Evolutionary conservation across 169 alveolate species (phyloP), one percentile per base, ranked within the genome.

Genomic region (Plasmodium adleri): DNA sequence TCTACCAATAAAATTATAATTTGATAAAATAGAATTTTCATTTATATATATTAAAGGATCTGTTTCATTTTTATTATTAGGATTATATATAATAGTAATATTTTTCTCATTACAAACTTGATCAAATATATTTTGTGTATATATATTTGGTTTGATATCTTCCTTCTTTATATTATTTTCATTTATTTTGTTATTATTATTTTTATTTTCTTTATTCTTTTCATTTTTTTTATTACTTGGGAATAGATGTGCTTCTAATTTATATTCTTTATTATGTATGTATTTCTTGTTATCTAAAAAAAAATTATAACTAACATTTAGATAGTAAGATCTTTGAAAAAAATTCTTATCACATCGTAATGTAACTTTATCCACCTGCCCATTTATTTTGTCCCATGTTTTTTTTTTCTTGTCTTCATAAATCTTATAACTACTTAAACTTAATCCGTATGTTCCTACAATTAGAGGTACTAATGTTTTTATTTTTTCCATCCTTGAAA

Each of bases 1-100:
- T 64, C 58, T 86, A 54, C 72, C 49, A 24, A 64, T 10, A 1
- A 86, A 26, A 56, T 62, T 86, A 50, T 86, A 64, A 47, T 74
- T 32, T 28, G 72, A 24, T 20, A 68, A 13, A 24, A 68, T 72
- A 3, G 71, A 74, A 71, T 86, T 86, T 60, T 86, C 87, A 54
- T 26, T 17, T 50, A 86, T 86, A 66, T 86, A 86, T 32, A 86
- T 86, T 63, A 86, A 22, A 2, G 92, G 92, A 15, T 86, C 92
- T 12, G 92, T 60, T 47, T 86, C 54, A 2, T 59, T 50, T 26
- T 15, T 15, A 72, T 86, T 74, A 7, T 86, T 12, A n/a, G 88
- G 86, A 54, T 86, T 50, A 66, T 86, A 86, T 7, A 68, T 20
- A 60, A 86, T 72, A 28, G 9, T n/a, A 24, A 86, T 72, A 72